Base-by-base conservation (phyloP, 23 red algal genomes). In the Gracilaria caudata region DNA sequence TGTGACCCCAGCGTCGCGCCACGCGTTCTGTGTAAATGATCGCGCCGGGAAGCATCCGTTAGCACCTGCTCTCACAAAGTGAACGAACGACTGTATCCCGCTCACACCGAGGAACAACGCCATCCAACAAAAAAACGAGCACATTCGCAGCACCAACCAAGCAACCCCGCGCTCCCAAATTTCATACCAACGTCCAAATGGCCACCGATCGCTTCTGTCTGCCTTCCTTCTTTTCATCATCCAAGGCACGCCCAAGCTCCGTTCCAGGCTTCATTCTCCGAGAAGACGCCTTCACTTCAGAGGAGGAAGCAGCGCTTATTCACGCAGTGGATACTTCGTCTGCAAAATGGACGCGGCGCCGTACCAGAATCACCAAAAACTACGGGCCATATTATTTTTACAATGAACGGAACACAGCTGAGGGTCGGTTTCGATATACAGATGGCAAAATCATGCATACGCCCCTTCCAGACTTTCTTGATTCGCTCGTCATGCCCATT, bases 321-420 rank as follows among this genome's bases (percentile, higher is more conserved):
- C 68, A 77, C 38, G 89, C 78, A 12, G 79, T 92, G 17, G 89
- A 92, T 64, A 66, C 56, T 12, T 83, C 68, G 40, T 63, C 89
- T 12, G 79, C 79, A n/a, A 63, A 78, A 51, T 92, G 89, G 89
- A 84, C 72, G 19, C 68, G 74, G 13, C 89, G 89, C 26, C 70
- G 79, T 14, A 84, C 89, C 25, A 63, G 89, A 23, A 54, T 84
- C 36, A 84, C 89, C 8, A 92, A 92, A 49, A 92, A 92, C 49
- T 92, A 92, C 43, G 89, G 89, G 29, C 89, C 89, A 40, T 84
- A 92, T 55, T 92, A 92, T 51, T 64, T 83, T 28, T 92, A 84
- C 79, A 47, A 64, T 16, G 89, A 84, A 66, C 79, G 81, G 13
- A 29, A 83, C 40, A 78, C 89, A 21, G 21, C 77, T 10, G 35